These are phyloP conservation scores for Yamadazyma buinensis DNA, from an alignment of 1,139 yeast species.

Conservation along the genomic window DNA sequence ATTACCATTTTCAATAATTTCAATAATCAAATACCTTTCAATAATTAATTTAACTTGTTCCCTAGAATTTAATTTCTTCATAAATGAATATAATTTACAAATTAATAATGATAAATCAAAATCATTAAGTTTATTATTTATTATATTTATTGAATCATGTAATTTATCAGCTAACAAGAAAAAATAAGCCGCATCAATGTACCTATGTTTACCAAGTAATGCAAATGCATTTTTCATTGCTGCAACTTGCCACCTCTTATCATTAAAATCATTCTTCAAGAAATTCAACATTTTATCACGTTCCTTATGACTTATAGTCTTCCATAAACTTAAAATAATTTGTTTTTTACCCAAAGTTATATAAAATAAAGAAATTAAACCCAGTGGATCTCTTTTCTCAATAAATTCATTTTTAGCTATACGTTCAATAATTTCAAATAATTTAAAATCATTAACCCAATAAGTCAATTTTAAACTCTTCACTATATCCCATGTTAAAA, in stretches of 20 bases:
- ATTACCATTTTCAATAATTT: conserved; percentile 61
- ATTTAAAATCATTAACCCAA: conserved; percentile 59
- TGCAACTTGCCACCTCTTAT: conserved; percentile 78
- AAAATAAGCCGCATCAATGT: conserved; percentile 83
- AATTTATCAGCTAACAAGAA: conserved; percentile 78
- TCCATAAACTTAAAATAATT: conserved; percentile 79
- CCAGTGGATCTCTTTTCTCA: conserved; percentile 66
- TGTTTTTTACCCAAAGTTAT: conserved; percentile 76
- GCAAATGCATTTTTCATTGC: conserved; percentile 93
- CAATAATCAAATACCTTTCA: conserved; percentile 50
- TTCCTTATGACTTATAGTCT: conserved; percentile 73
- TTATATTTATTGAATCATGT: conserved; percentile 71
- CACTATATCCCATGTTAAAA: conserved; percentile 59
- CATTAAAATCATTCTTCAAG: conserved; percentile 68
- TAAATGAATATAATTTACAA: conserved; percentile 56
- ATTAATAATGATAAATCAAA: conserved; percentile 73
- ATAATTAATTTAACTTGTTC: conserved; percentile 20
- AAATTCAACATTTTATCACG: conserved; percentile 77
- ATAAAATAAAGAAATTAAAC: conserved; percentile 67
- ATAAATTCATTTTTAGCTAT: conserved; percentile 69
- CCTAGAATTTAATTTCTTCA: conserved; percentile 18
- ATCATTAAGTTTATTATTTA: conserved; percentile 65
- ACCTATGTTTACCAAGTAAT: conserved; percentile 81
- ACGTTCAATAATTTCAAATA: conserved; percentile 55
- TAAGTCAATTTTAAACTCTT: conserved; percentile 62